Evolutionary conservation across 1,284 basidiomycete species (phyloP), one percentile per base, ranked within the genome.

Genomic region (Pseudomicrostroma phylloplanum): DNA sequence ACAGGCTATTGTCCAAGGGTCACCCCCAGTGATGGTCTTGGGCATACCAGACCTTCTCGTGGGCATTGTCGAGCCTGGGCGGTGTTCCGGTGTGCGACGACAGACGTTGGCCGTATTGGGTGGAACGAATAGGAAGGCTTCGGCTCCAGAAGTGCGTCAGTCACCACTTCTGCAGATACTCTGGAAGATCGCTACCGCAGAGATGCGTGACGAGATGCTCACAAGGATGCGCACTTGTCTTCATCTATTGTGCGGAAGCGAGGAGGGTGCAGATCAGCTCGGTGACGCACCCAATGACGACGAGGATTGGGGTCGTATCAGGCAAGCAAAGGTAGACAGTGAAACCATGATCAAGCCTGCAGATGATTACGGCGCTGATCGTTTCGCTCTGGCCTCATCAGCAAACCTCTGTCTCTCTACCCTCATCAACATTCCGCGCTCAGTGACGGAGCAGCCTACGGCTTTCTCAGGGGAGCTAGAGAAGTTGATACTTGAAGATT

Each of bases 391-490:
- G 51, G 25, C 51, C 13, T 3, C 21, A 2, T 17, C 51, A 25
- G 26, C 25, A 15, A 26, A 19, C 23, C 17, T 58, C 59, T 61
- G 59, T 54, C 23, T 61, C 39, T 12, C 25, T 7, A 43, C 41
- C 54, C n/a, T 61, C 21, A 26, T 54, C 51, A 13, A 54, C 13
- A 19, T 54, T 7, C 21, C 51, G n/a, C 15, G 51, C 6, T 19
- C 46, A 12, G 21, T 26, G 30, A 58, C 53, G 41, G 23, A 21
- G 8, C 49, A 39, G 46, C 61, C 13, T n/a, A 42, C 46, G 25
- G 25, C 56, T 15, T 19, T 46, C 13, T 30, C 21, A 9, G 17
- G 13, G 13, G 21, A 30, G n/a, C 12, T 26, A 19, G 55, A 58
- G 13, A 19, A 23, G 15, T 17, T 58, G 11, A n/a, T 56, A 12